phyloP scores from a whole-genome alignment of 345 rosid species.

The Heritiera fomes region DNA sequence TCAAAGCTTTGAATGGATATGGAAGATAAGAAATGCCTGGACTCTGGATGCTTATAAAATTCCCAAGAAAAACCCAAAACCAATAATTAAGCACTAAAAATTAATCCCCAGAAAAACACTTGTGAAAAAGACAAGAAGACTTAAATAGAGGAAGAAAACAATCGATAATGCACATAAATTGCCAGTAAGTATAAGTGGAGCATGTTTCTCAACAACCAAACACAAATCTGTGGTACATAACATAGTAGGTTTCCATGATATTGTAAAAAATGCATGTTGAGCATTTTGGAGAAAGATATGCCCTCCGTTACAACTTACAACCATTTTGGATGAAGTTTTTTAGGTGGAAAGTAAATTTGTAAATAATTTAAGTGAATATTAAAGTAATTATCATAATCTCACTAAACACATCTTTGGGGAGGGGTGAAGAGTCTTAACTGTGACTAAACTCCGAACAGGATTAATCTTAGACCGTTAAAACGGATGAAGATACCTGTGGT shows the following conservation, averaged over 20 bases:
- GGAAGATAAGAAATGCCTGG: not conserved
- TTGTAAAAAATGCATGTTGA: slow-evolving; percentile 22
- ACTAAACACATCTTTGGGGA: no score
- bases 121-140: not conserved
- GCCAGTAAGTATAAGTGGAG: slow-evolving; percentile 25
- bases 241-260: not conserved
- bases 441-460: no score
- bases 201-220: slow-evolving; percentile 38
- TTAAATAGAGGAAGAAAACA: not conserved
- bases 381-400: no score
- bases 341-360: not conserved
- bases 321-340: no score
- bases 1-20: not conserved
- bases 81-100: not conserved
- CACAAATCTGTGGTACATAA: slow-evolving; percentile 28
- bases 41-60: no score
- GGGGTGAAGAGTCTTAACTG: no score
- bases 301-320: no score
- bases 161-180: not conserved
- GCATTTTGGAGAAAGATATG: no score
- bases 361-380: no score
- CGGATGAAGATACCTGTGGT: no score
- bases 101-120: not conserved
- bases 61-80: not conserved
- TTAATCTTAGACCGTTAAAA: no score